Percentiles rank a stretch among this genome's conserved stretches.
These are phyloP conservation scores for Thraustochytrium striatum DNA, from an alignment of 352 stramenopile genomes.

Conservation along the genomic window DNA sequence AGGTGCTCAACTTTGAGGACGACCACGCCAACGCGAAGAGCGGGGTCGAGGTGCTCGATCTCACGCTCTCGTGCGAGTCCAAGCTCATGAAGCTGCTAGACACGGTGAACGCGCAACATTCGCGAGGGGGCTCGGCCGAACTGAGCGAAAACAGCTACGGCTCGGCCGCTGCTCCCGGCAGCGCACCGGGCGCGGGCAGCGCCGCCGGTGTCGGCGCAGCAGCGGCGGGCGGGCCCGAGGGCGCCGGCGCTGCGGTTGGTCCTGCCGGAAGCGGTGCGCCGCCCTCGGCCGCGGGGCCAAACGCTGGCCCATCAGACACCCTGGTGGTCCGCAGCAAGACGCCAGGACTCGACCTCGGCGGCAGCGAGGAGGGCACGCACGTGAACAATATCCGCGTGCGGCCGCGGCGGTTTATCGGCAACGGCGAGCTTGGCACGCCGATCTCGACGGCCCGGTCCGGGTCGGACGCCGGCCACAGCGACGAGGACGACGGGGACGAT, in stretches of 20 bases:
- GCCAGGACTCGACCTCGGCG: neutral
- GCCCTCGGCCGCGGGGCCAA: neutral
- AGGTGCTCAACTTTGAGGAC: conserved; percentile 26
- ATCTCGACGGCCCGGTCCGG: conserved; percentile 19
- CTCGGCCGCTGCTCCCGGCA: no score
- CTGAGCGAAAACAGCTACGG: no score
- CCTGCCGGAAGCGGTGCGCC: no score
- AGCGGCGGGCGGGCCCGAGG: no score
- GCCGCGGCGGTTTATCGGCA: conserved; percentile 7
- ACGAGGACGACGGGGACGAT: neutral
- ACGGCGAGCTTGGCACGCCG: conserved; percentile 27
- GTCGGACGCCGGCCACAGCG: neutral
- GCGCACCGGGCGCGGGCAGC: neutral
- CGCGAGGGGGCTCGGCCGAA: no score
- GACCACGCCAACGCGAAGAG: neutral
- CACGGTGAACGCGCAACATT: neutral
- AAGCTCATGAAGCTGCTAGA: conserved; percentile 17
- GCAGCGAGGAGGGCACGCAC: conserved; percentile 19
- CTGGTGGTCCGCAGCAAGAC: neutral
- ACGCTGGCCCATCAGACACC: neutral
- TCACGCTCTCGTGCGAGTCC: conserved; percentile 15
- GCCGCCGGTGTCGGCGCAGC: neutral
- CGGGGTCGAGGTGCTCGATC: conserved; percentile 13
- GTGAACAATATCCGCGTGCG: conserved; percentile 25
- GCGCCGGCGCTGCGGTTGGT: no score